phyloP scores from a whole-genome alignment of 2,329 filamentous ascomycete species.

The Scleromitrula shiraiana region DNA sequence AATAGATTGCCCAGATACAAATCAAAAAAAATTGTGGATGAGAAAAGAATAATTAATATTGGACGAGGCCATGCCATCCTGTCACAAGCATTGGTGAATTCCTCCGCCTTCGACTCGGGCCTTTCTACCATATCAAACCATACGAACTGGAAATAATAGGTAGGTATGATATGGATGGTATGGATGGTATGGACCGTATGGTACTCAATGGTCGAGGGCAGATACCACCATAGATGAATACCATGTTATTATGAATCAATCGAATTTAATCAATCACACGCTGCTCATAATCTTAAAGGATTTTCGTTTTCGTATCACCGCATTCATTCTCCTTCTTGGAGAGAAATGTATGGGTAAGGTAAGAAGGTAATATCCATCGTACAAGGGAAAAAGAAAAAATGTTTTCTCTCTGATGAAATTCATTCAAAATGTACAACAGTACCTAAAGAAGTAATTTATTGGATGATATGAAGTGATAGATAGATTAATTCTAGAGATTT shows the following conservation, averaged over 20 bases:
- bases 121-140: slow-evolving; percentile 1
- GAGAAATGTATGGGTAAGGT: neutral
- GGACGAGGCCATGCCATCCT: neutral
- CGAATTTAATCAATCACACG: slow-evolving; percentile 1
- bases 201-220: neutral
- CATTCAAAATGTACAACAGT: too few relatives aligned
- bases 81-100: neutral
- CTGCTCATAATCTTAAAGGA: slow-evolving; percentile 3
- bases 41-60: neutral
- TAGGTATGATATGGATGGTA: neutral
- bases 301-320: slow-evolving; percentile 5
- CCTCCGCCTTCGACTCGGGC: slow-evolving; percentile 1
- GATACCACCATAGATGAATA: neutral
- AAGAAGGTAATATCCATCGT: neutral
- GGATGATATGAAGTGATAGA: too few relatives aligned
- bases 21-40: too few relatives aligned
- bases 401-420: too few relatives aligned
- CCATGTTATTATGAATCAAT: neutral
- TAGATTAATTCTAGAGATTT: too few relatives aligned
- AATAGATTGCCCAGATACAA: too few relatives aligned
- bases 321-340: too few relatives aligned
- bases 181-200: neutral
- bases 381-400: neutral
- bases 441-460: too few relatives aligned
- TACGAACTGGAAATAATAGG: neutral